A percentile compares a stretch with the other conserved stretches of the same genome.
Evolutionary conservation across 257 asterid genomes (phyloP).

Genomic region (Nicotiana tabacum): DNA sequence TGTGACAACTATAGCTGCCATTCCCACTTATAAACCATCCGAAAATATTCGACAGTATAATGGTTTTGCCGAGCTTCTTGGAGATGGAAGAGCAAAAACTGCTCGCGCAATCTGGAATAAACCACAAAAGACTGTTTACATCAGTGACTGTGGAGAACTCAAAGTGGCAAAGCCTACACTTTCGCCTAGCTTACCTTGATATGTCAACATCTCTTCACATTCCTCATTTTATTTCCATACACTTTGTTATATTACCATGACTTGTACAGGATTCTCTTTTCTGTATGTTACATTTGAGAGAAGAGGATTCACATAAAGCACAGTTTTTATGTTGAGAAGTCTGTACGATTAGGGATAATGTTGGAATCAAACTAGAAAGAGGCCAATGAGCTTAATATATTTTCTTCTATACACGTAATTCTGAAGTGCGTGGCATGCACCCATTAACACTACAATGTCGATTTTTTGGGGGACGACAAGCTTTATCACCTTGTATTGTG

Average conservation of each 20-base stretch:
- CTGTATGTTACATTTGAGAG: slow-evolving; percentile 1
- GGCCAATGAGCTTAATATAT: neutral
- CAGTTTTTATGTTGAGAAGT: neutral
- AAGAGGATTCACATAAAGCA: slow-evolving; percentile 1
- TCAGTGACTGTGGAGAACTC: slow-evolving; percentile 75
- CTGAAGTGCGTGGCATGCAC: too few species aligned
- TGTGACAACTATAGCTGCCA: slow-evolving; percentile 64
- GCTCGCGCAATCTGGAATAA: slow-evolving; percentile 87
- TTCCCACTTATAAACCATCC: slow-evolving; percentile 70
- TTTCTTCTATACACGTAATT: too few species aligned
- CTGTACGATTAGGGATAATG: neutral
- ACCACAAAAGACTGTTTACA: slow-evolving; percentile 71
- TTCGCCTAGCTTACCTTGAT: slow-evolving; percentile 64
- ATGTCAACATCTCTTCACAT: neutral
- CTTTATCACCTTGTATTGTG: too few species aligned
- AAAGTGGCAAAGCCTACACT: slow-evolving; percentile 69
- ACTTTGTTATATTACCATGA: neutral
- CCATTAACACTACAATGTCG: too few species aligned
- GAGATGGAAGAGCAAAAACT: slow-evolving; percentile 81
- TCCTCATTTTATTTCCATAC: neutral
- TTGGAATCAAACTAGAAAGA: neutral
- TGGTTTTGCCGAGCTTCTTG: slow-evolving; percentile 77
- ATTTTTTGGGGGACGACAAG: too few species aligned
- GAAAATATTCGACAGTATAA: slow-evolving; percentile 70
- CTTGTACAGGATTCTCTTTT: neutral